Base-by-base conservation (phyloP, 768 basidiomycete species). In the Xerocomellus chrysenteron region DNA sequence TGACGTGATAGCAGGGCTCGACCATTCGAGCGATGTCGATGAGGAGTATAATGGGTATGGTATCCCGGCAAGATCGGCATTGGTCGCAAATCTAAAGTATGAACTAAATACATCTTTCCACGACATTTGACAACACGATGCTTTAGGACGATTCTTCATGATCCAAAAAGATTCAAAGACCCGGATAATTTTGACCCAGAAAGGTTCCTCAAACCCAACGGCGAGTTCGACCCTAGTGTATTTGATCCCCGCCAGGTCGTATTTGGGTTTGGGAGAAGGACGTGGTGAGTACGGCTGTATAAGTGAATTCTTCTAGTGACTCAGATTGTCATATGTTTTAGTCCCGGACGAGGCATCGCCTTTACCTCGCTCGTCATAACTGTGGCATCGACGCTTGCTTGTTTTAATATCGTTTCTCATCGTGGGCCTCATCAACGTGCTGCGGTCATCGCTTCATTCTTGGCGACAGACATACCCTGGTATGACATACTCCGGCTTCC, bases 251-350 rank as follows among this genome's bases (percentile, higher is more conserved):
- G 53, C 19, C 53, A 54, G 24, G 37, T 54, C 11, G 8, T 54
- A 24, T 54, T 54, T 32, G 53, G 53, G 19, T 54, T 54, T 47
- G 53, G 53, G 21, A 54, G 53, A 47, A 54, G 53, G 46, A 47
- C 37, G 5, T 54, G 53, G 53, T 54, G 32, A 47, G 46, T 35
- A 30, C 3, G 9, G 9, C 16, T 28, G 16, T 17, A 28, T 17
- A 17, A 4, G 24, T 6, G 26, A 28, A 44, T 16, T 28, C 16
- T 26, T 16, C 43, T 28, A 28, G 30, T 30, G 30, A 10, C 9
- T 30, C 24, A 8, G 24, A 11, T 13, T 39, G 36, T 32, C 50
- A 6, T 50, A 19, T 50, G 30, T 12, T 50, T 30, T 45, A 54
- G 53, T 24, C 53, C 53, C 7, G 53, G 53, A 16, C 53, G 36